Base-by-base conservation (phyloP, 352 stramenopile genomes). In the Phytophthora pisi region DNA sequence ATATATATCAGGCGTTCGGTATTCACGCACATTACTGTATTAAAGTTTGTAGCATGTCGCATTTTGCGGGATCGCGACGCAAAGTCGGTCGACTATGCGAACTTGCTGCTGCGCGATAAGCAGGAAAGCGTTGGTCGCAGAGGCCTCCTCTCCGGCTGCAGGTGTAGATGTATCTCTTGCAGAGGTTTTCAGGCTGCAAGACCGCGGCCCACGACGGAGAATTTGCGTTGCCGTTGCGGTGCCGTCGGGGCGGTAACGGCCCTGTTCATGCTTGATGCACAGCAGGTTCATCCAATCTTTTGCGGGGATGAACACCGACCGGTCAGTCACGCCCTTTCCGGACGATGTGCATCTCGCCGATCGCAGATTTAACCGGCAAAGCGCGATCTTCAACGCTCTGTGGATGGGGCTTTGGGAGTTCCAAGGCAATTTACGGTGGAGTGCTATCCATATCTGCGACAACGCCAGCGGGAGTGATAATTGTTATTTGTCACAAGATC, bases 221-320 rank as follows among this genome's bases (percentile, higher is more conserved):
- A 5, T 42, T 7, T 13, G 34, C 8, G 34, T 40, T 40, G 34
- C 34, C 34, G 34, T 15, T 11, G 34, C 34, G 10, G 34, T n/a
- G 34, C 34, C 34, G 34, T 16, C 11, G 34, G 11, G 10, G 34
- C 16, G 34, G 34, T 42, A 42, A 42, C 30, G 16, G 43, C 43
- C 15, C 5, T 51, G 43, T 10, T 51, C 11, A 45, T 8, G 16
- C 7, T 18, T 49, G 51, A 57, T 57, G 51, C 46, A 57, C 51
- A 24, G 31, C 31, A 31, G 51, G 36, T 47, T 57, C 51, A 46
- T 57, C 51, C 36, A 47, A 57, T 57, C 51, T 24, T 31, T 40
- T 40, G 51, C 51, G 10, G 51, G 31, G 51, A 57, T 57, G 51
- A 57, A 57, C 51, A 34, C 30, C 5, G 30, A 34, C 34, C 18